These are phyloP conservation scores for Botrytis galanthina DNA, from an alignment of 2,329 filamentous ascomycete species.

Conservation along the genomic window DNA sequence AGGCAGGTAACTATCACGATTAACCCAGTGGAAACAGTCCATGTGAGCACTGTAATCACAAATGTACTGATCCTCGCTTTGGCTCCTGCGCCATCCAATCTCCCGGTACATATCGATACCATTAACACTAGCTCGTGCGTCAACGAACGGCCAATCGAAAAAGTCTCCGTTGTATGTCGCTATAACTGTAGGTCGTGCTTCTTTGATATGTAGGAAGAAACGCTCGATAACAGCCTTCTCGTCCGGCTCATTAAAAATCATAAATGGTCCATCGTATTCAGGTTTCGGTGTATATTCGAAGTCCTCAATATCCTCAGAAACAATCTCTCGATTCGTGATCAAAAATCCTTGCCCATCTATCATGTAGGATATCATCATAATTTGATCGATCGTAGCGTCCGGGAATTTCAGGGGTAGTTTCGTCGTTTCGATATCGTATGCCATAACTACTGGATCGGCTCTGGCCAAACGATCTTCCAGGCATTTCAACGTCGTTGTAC, in stretches of 20 bases:
- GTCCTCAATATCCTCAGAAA: conserved; percentile 94
- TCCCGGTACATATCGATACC: conserved; percentile 99
- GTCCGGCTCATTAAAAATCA: conserved; percentile 97
- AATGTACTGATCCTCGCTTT: conserved; percentile 85
- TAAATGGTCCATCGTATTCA: conserved; percentile 91
- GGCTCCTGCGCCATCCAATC: conserved; percentile 94
- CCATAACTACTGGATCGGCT: conserved; percentile 95
- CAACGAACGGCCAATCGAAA: conserved; percentile 99
- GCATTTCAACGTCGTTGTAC: conserved; percentile 75
- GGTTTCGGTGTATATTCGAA: conserved; percentile 98
- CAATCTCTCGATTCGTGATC: conserved; percentile 96
- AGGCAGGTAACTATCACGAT: conserved; percentile 94
- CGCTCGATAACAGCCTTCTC: conserved; percentile 85
- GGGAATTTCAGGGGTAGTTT: conserved; percentile 96
- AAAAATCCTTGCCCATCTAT: conserved; percentile 97
- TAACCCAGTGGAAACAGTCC: conserved; percentile 99
- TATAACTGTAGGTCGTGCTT: conserved; percentile 91
- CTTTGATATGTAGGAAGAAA: conserved; percentile 95
- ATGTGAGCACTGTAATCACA: conserved; percentile 96
- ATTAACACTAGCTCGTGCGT: conserved; percentile 85
- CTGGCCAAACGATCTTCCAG: conserved; percentile 85
- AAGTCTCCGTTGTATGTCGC: conserved; percentile 99
- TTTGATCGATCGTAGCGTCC: conserved; percentile 88
- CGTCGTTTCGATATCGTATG: conserved; percentile 98
- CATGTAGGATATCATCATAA: conserved; percentile 99